These are phyloP conservation scores for Gnomoniopsis sp. DNA, from an alignment of 2,329 filamentous ascomycete species.

Conservation along the genomic window DNA sequence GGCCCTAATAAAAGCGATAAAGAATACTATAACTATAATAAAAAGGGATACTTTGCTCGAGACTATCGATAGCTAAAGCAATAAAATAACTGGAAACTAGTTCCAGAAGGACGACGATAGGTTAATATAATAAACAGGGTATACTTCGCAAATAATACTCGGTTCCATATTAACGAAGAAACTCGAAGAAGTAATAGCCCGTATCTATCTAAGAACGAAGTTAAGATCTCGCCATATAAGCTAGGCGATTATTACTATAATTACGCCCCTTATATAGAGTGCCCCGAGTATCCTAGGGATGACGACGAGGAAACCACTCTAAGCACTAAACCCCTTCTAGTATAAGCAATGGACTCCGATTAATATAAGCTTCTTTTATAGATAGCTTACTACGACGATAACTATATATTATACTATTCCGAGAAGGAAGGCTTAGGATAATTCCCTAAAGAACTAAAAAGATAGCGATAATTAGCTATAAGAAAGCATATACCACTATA, in stretches of 20 bases:
- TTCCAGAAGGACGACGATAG: background rate
- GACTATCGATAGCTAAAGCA: background rate
- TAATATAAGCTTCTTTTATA: background rate
- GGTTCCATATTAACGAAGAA: background rate
- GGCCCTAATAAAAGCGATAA: background rate
- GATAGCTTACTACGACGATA: background rate
- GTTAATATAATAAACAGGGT: background rate
- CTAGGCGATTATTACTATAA: background rate
- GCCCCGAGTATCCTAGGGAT: background rate
- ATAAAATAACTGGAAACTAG: background rate
- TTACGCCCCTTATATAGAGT: background rate
- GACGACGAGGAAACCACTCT: background rate
- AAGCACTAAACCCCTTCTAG: background rate
- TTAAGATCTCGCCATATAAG: background rate
- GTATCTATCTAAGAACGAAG: background rate
- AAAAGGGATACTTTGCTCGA: background rate
- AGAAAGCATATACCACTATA: background rate
- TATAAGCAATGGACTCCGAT: background rate
- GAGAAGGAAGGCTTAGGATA: background rate
- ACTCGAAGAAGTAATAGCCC: background rate
- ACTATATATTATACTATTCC: background rate
- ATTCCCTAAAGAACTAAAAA: background rate
- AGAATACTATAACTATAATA: background rate
- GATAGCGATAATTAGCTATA: background rate
- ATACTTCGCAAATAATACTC: background rate